Conservation (phyloP, 169 alveolate genomes). For the Cryptosporidium tyzzeri region DNA sequence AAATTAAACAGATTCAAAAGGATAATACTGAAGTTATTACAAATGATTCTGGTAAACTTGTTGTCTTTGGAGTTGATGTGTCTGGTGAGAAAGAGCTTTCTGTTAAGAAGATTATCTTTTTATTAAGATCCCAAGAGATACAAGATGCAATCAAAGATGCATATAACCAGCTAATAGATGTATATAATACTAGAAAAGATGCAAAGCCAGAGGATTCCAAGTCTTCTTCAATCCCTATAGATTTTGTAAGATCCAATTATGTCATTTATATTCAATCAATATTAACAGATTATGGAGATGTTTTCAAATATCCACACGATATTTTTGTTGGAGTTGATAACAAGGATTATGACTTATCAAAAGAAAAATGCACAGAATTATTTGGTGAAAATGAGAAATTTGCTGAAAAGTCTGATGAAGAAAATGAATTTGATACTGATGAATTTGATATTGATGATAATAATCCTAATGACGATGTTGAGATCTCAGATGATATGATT, state of each 20-base stretch:
- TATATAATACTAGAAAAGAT: constrained; percentile 41
- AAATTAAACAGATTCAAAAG: constrained; percentile 2
- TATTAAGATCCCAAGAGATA: constrained; percentile 31
- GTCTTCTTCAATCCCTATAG: constrained; percentile 39
- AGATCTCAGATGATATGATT: constrained; percentile 68
- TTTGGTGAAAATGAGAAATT: constrained; percentile 57
- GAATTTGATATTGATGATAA: constrained; percentile 9
- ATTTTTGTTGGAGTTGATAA: constrained; percentile 38
- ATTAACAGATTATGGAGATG: constrained; percentile 62
- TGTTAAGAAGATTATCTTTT: constrained; percentile 16
- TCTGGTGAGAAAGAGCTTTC: constrained; percentile 20
- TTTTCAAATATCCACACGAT: constrained; percentile 66
- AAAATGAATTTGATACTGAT: constrained; percentile 11
- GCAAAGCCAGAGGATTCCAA: background rate
- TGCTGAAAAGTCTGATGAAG: constrained; percentile 2
- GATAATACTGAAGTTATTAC: constrained; percentile 47
- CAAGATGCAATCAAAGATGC: constrained; percentile 49
- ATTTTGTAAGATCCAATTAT: constrained; percentile 43
- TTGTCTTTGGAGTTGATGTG: constrained; percentile 33
- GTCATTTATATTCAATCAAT: constrained; percentile 49
- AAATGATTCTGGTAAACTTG: background rate
- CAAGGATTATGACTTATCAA: constrained; percentile 29
- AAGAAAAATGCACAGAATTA: constrained; percentile 26
- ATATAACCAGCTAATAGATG: constrained; percentile 43
- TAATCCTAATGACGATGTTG: constrained; percentile 31